Conservation (phyloP, 2,329 filamentous ascomycete species). For the Fusarium miscanthi region DNA sequence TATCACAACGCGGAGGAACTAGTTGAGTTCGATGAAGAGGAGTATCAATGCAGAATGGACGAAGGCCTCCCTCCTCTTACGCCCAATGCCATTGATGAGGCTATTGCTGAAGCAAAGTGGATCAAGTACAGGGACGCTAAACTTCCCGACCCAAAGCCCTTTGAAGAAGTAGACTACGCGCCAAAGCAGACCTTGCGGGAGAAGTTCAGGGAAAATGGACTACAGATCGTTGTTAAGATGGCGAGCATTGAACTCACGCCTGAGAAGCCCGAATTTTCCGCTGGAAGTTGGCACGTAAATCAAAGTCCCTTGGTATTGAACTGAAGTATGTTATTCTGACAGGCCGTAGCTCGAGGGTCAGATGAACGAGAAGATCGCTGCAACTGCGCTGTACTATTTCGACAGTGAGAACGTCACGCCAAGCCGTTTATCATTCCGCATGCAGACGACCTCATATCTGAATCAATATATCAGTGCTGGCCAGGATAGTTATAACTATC, state of each 20-base stretch:
- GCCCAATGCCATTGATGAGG: not conserved
- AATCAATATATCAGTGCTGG: not conserved
- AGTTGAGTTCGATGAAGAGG: not conserved
- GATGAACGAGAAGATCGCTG: conserved; percentile 7
- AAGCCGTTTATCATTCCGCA: not conserved
- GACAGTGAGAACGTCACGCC: not conserved
- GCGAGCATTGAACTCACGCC: conserved; percentile 2
- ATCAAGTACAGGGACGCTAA: not conserved
- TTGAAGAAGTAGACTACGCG: not conserved
- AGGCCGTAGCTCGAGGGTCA: not conserved
- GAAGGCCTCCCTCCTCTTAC: not conserved
- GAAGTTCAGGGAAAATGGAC: not conserved
- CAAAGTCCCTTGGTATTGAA: too few relatives aligned
- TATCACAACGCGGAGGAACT: not conserved
- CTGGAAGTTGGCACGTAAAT: not conserved
- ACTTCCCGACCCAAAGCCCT: not conserved
- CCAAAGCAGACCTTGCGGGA: not conserved
- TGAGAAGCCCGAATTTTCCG: not conserved
- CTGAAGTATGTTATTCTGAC: too few relatives aligned
- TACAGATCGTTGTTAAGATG: conserved; percentile 11
- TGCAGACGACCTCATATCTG: not conserved
- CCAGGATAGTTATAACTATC: not conserved
- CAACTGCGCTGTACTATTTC: not conserved
- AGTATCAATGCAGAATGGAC: not conserved
- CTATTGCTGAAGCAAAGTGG: conserved; percentile 1